Conservation (phyloP, 192 early-diverging fungal species). For the Rhizophlyctis rosea region DNA sequence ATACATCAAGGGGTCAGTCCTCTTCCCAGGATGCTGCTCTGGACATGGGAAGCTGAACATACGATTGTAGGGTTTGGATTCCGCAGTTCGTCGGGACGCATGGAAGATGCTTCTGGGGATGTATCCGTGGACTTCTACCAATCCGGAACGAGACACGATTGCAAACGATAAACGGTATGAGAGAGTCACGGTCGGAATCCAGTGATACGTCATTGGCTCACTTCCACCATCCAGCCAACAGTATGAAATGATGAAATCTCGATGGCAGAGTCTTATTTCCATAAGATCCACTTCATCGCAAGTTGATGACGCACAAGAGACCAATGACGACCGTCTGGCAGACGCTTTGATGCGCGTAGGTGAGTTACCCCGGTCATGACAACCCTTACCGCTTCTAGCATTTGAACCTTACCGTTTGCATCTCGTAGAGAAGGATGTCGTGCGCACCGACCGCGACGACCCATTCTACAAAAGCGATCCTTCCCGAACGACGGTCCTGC, state of each 20-base stretch:
- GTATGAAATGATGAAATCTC: neutral
- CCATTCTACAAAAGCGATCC: slow-evolving; percentile 56
- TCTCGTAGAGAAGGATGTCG: slow-evolving; percentile 84
- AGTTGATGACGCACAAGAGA: too few relatives aligned
- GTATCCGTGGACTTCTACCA: slow-evolving; percentile 71
- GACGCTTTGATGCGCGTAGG: too few relatives aligned
- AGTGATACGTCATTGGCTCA: neutral
- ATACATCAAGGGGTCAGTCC: too few relatives aligned
- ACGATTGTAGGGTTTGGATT: slow-evolving; percentile 72
- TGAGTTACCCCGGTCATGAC: too few relatives aligned
- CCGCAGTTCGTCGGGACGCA: slow-evolving; percentile 66
- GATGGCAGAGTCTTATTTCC: neutral
- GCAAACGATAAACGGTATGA: slow-evolving; percentile 39
- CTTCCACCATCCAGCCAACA: neutral
- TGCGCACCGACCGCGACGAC: slow-evolving; percentile 84
- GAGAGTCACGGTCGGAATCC: neutral
- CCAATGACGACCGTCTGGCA: too few relatives aligned
- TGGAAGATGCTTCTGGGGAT: slow-evolving; percentile 76
- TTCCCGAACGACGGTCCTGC: slow-evolving; percentile 40
- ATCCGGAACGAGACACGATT: slow-evolving; percentile 55
- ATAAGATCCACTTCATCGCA: neutral
- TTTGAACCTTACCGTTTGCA: too few relatives aligned
- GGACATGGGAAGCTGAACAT: too few relatives aligned
- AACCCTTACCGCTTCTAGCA: too few relatives aligned
- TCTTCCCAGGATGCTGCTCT: neutral